These are phyloP conservation scores for Trichosporon asahii DNA, from an alignment of 1,284 basidiomycete genomes.

Conservation along the genomic window DNA sequence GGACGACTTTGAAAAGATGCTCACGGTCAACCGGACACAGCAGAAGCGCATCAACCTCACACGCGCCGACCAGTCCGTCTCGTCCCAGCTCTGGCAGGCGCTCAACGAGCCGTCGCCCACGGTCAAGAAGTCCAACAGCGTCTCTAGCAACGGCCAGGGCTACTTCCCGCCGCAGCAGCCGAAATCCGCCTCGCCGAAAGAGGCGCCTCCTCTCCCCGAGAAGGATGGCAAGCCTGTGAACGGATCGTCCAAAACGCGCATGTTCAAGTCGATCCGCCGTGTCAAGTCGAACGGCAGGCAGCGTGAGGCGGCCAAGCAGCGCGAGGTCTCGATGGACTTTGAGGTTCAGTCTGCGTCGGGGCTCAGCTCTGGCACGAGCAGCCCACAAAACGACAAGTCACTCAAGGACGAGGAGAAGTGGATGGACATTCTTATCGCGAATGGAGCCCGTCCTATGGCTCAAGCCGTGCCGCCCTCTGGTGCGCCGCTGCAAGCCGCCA, in stretches of 20 bases:
- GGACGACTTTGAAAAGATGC: slow-evolving; percentile 73
- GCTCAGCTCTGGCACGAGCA: slow-evolving; percentile 37
- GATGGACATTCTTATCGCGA: slow-evolving; percentile 72
- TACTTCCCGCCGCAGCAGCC: not conserved
- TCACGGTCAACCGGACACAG: slow-evolving; percentile 39
- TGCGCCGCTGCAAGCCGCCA: not conserved
- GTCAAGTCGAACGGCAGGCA: slow-evolving; percentile 32
- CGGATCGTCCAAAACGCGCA: slow-evolving; percentile 48
- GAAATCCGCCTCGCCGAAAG: not conserved
- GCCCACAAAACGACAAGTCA: slow-evolving; percentile 45
- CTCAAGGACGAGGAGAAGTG: slow-evolving; percentile 51
- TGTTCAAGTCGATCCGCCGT: slow-evolving; percentile 35
- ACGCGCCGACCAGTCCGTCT: slow-evolving; percentile 23
- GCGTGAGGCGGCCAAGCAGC: slow-evolving; percentile 51
- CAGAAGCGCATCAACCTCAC: slow-evolving; percentile 30
- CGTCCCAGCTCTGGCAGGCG: slow-evolving; percentile 34
- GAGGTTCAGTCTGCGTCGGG: slow-evolving; percentile 45
- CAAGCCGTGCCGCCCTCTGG: slow-evolving; percentile 30
- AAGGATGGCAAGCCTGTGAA: slow-evolving; percentile 62
- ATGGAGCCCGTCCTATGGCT: slow-evolving; percentile 59
- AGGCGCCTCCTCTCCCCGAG: slow-evolving; percentile 10
- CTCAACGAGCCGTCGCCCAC: slow-evolving; percentile 16
- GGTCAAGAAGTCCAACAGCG: not conserved
- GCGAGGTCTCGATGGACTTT: slow-evolving; percentile 49
- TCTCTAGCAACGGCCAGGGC: not conserved